phyloP scores from a whole-genome alignment of 495 filamentous ascomycete species.

The Podospora pseudoanserina region DNA sequence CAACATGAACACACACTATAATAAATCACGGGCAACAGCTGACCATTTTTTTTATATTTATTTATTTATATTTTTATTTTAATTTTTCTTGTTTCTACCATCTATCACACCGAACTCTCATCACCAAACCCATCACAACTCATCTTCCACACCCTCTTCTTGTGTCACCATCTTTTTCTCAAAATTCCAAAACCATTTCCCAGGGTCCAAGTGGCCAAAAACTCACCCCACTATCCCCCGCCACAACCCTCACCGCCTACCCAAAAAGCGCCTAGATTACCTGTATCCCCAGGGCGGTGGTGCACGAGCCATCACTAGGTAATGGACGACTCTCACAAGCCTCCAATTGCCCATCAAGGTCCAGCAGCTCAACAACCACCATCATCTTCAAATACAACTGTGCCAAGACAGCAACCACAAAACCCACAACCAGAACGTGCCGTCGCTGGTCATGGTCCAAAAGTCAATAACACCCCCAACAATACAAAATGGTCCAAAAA shows the following conservation, averaged over 20 bases:
- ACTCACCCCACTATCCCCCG: constrained; percentile 5
- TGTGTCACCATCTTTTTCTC: constrained; percentile 4
- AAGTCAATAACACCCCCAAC: background rate
- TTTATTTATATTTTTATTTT: too few species aligned
- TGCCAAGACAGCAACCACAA: background rate
- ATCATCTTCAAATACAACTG: background rate
- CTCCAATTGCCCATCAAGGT: background rate
- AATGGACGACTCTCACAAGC: background rate
- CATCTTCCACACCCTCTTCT: background rate
- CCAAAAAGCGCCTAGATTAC: background rate
- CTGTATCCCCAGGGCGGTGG: background rate
- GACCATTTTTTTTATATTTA: background rate
- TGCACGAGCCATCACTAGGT: background rate
- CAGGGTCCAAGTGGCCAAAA: background rate
- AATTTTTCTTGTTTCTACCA: background rate
- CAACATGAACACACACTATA: background rate
- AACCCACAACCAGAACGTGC: too few species aligned
- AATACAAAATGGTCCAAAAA: background rate
- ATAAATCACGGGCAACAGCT: background rate
- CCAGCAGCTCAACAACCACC: background rate
- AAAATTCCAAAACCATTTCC: background rate
- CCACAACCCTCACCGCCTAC: constrained; percentile 13
- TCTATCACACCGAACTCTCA: background rate
- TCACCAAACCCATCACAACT: background rate
- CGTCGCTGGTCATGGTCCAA: background rate